phyloP scores from a whole-genome alignment of 2,329 filamentous ascomycete genomes.

The Ophiostoma himal-ulmi region DNA sequence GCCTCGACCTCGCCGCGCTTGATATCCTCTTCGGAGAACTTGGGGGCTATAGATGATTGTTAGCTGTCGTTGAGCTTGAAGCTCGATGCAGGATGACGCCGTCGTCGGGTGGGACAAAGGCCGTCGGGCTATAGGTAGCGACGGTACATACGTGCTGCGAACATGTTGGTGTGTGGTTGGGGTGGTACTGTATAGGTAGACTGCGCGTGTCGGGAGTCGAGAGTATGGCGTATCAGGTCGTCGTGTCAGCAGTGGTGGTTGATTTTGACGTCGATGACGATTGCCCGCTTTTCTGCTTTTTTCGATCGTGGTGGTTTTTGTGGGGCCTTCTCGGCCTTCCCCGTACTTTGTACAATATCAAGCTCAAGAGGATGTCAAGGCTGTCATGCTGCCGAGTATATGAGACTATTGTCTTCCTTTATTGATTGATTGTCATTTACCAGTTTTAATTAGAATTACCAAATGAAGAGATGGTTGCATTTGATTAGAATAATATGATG shows the following conservation, averaged over 20 bases:
- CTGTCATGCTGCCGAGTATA: not conserved
- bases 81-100: not conserved
- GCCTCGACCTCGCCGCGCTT: slow-evolving; percentile 63
- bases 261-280: slow-evolving; percentile 13
- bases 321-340: not conserved
- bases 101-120: not conserved
- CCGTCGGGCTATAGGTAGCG: not conserved
- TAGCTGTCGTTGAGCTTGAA: not conserved
- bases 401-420: no score
- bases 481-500: no score
- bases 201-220: not conserved
- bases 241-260: not conserved
- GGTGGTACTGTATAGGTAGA: not conserved
- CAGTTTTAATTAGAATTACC: no score
- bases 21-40: slow-evolving; percentile 64
- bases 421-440: no score
- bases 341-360: not conserved
- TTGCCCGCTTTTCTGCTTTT: slow-evolving; percentile 8
- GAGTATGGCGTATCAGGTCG: not conserved
- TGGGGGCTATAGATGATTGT: slow-evolving; percentile 40
- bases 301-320: slow-evolving; percentile 14
- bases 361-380: not conserved
- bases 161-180: slow-evolving; percentile 43
- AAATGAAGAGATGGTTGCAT: no score
- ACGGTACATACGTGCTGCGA: slow-evolving; percentile 52